These are phyloP conservation scores for Croton setiger DNA, from an alignment of 441 rosid genomes.

Conservation along the genomic window DNA sequence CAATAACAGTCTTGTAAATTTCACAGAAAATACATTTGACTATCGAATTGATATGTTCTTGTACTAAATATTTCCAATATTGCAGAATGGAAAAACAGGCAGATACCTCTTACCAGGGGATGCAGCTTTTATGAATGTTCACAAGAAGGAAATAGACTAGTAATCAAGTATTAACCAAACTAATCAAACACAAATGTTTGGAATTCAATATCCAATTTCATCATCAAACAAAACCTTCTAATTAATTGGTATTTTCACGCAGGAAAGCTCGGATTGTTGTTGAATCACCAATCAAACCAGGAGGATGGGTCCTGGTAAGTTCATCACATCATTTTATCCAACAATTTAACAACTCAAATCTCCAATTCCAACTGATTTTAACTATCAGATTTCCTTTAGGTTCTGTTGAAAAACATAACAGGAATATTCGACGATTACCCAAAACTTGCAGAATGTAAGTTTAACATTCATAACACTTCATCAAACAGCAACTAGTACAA, in stretches of 20 bases:
- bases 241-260: constrained; percentile 21
- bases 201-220: neutral
- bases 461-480: neutral
- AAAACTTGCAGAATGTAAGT: constrained; percentile 57
- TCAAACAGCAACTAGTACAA: constrained; percentile 2
- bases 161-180: constrained; percentile 39
- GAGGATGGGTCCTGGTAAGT: constrained; percentile 61
- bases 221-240: neutral
- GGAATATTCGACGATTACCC: constrained; percentile 65
- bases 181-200: neutral
- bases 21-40: too few species aligned
- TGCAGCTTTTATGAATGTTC: constrained; percentile 72
- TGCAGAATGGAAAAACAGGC: constrained; percentile 68
- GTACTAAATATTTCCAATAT: neutral
- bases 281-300: constrained; percentile 81
- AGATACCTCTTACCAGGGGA: constrained; percentile 69
- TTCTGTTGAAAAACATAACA: constrained; percentile 46
- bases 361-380: neutral
- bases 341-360: neutral
- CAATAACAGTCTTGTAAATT: too few species aligned
- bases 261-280: constrained; percentile 65
- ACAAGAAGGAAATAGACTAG: constrained; percentile 32
- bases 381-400: constrained; percentile 26
- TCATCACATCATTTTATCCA: neutral
- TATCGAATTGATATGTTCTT: too few species aligned